Evolutionary conservation across 306 rosid genomes (phyloP).

Genomic region (Vicia faba): DNA sequence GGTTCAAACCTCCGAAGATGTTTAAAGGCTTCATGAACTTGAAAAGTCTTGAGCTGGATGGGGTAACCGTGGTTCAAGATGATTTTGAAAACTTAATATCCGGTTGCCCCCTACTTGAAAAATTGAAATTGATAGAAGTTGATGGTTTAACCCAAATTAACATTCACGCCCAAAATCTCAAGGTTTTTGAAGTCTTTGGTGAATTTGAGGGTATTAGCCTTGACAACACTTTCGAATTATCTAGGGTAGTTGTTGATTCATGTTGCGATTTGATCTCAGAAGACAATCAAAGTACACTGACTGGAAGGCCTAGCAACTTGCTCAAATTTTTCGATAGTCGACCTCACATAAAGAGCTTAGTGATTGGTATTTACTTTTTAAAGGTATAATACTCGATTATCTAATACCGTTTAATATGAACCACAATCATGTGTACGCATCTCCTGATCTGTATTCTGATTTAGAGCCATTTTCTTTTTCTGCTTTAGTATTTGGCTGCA

Average conservation of each 20-base stretch:
- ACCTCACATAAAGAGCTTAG: neutral
- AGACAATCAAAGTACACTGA: neutral
- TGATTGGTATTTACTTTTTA: no score
- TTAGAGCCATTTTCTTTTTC: slow-evolving; percentile 26
- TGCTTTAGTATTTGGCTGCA: slow-evolving; percentile 51
- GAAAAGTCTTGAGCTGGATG: neutral
- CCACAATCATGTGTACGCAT: neutral
- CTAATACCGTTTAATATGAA: neutral
- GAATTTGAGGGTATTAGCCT: neutral
- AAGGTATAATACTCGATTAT: neutral
- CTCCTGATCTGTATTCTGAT: slow-evolving; percentile 18
- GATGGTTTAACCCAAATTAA: neutral
- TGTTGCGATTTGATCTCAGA: neutral
- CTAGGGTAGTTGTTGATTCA: neutral
- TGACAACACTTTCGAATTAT: neutral
- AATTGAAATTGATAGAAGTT: neutral
- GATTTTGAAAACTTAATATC: neutral
- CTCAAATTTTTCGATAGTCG: neutral
- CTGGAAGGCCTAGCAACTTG: neutral
- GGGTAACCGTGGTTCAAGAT: neutral
- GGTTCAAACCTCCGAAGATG: slow-evolving; percentile 14
- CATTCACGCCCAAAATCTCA: neutral
- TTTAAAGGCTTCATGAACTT: neutral
- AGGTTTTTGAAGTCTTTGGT: neutral
- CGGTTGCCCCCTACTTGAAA: neutral